phyloP scores from a whole-genome alignment of 2,329 filamentous ascomycete species.

The Alternaria viburni region DNA sequence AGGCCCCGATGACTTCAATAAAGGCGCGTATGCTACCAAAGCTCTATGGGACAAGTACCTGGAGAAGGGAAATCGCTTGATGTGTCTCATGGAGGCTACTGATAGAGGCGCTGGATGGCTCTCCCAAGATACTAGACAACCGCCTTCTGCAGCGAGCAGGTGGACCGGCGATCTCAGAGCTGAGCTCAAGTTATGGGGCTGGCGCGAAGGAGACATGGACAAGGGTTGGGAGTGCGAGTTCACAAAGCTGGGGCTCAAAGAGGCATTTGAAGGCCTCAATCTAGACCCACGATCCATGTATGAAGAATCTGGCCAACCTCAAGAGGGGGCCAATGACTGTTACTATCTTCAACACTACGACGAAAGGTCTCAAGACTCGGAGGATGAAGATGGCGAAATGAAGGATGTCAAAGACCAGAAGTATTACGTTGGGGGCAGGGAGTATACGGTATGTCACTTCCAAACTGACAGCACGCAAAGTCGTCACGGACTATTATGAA shows the following conservation, averaged over 20 bases:
- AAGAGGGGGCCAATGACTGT: no score
- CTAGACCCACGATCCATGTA: no score
- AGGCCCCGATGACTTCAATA: no score
- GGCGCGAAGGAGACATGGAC: conserved; percentile 7
- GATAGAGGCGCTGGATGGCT: conserved; percentile 24
- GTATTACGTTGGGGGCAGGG: conserved; percentile 16
- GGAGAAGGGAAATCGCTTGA: conserved; percentile 17
- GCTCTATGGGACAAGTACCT: no score
- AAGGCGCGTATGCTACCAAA: no score
- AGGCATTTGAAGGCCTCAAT: conserved; percentile 11
- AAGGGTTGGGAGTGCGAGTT: conserved; percentile 9
- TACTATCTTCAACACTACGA: no score
- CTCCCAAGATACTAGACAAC: conserved; percentile 7
- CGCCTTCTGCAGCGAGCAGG: conserved; percentile 23
- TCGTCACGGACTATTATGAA: background rate
- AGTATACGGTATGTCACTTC: conserved; percentile 14
- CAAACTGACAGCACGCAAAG: background rate
- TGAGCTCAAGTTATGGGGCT: conserved; percentile 15
- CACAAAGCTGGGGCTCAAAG: conserved; percentile 8
- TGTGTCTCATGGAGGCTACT: conserved; percentile 22
- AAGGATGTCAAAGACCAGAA: conserved; percentile 15
- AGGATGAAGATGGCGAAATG: no score
- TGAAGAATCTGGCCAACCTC: no score
- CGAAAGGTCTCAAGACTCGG: no score
- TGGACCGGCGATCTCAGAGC: conserved; percentile 26